Base-by-base conservation (phyloP, 2,329 filamentous ascomycete genomes). In the Emmonsiellopsis sp. region DNA sequence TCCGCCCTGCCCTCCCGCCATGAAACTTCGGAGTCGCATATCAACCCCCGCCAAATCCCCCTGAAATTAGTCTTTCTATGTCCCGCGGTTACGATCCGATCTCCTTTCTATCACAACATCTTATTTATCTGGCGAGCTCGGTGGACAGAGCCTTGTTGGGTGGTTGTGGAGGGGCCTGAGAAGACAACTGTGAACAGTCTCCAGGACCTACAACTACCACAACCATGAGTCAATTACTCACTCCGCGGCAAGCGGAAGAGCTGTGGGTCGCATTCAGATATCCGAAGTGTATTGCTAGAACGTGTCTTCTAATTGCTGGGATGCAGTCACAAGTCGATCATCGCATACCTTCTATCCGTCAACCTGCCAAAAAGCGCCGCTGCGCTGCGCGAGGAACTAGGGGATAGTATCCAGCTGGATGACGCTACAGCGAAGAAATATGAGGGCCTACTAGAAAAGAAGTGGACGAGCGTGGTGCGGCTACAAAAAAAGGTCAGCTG, bases 381-480 rank as follows among this genome's bases (percentile, higher is more conserved):
- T 44, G 81, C 86, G 26, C 76, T 96, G 55, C 83, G 89, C 57
- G 79, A 86, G 64, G 91, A 96, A 70, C 79, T 95, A 4, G 80
- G 83, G 50, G 82, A 87, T 59, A 77, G 74, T 38, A 73, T 81
- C 53, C 73, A 74, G 47, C 91, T 94, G 63, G 89, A 95, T 67
- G 78, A 87, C 57, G 80, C 81, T 15, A 95, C 89, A 16, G 80
- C 85, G 51, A 95, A 95, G 76, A 95, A 95, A 73, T 97, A 96
- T 74, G 90, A 95, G 72, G 87, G 88, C 1, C 73, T 97, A 31
- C 73, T 97, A 61, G 92, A 97, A 78, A 96, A 95, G 81, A 97
- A 97, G 77, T 97, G 92, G 92, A 97, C 92, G 16, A 93, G 89
- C 64, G 87, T 97, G 31, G 90, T 96, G 64, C 81, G 92, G 57